A percentile compares a stretch with the other conserved stretches of the same genome.
Evolutionary conservation across 345 rosid genomes (phyloP).

Genomic region (Populus euphratica): DNA sequence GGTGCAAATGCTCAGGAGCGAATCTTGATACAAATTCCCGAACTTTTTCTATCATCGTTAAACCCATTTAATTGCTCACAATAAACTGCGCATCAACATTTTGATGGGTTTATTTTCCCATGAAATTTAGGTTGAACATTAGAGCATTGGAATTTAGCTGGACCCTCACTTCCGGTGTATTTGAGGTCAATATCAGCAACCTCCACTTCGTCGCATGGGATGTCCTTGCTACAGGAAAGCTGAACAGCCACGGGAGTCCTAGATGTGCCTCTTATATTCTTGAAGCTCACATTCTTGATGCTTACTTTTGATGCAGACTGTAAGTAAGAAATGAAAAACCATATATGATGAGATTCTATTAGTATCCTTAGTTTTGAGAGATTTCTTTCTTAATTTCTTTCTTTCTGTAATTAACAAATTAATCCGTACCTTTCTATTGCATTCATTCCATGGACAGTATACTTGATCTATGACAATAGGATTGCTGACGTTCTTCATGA

Average conservation of each 20-base stretch:
- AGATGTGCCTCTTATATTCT: not conserved
- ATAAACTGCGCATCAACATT: not conserved
- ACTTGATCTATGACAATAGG: not conserved
- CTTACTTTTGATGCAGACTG: not conserved
- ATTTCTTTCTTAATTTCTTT: no score
- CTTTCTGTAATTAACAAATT: no score
- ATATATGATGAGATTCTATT: no score
- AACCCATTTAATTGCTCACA: no score
- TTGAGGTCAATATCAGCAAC: not conserved
- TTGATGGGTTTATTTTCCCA: not conserved
- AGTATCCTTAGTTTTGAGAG: no score
- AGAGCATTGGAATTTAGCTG: not conserved
- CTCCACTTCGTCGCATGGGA: not conserved
- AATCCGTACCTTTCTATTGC: no score
- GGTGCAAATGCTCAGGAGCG: no score
- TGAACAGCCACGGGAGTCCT: not conserved
- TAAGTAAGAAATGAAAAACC: no score
- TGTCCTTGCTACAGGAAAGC: not conserved
- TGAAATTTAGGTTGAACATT: not conserved
- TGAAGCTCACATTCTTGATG: not conserved
- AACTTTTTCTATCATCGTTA: no score
- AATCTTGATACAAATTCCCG: no score
- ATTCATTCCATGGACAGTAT: no score
- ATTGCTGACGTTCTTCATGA: conserved; percentile 1
- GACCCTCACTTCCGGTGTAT: not conserved